phyloP scores from a whole-genome alignment of 2,329 filamentous ascomycete species.

The Botrytis pseudocinerea region DNA sequence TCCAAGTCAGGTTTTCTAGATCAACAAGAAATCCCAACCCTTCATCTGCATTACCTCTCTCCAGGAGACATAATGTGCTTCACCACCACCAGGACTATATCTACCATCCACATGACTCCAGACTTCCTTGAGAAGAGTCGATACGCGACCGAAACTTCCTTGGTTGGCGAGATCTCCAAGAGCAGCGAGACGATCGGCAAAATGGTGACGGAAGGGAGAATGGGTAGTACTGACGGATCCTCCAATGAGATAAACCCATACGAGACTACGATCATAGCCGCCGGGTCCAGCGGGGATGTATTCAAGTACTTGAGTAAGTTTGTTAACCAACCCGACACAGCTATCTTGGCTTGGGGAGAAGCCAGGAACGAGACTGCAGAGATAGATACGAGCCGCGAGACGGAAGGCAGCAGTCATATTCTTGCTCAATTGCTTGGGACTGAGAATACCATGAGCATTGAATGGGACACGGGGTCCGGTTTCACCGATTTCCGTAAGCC shows the following conservation, averaged over 20 bases:
- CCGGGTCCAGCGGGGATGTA: slow-evolving; percentile 78
- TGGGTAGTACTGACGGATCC: slow-evolving; percentile 73
- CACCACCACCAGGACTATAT: slow-evolving; percentile 42
- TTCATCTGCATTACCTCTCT: slow-evolving; percentile 89
- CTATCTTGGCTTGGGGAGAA: slow-evolving; percentile 74
- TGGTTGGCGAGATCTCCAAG: slow-evolving; percentile 76
- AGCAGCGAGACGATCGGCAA: slow-evolving; percentile 70
- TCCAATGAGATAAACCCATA: slow-evolving; percentile 90
- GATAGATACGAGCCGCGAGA: slow-evolving; percentile 88
- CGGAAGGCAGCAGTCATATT: slow-evolving; percentile 93
- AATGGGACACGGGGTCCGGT: slow-evolving; percentile 58
- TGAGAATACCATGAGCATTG: slow-evolving; percentile 71
- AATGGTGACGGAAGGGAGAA: slow-evolving; percentile 75
- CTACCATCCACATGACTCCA: slow-evolving; percentile 72
- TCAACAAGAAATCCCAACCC: slow-evolving; percentile 89
- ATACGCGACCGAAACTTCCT: slow-evolving; percentile 84
- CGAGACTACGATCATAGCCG: slow-evolving; percentile 86
- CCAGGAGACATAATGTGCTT: slow-evolving; percentile 80
- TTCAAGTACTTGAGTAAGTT: slow-evolving; percentile 73
- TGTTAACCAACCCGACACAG: slow-evolving; percentile 74
- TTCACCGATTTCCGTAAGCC: slow-evolving; percentile 70
- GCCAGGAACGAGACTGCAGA: slow-evolving; percentile 92
- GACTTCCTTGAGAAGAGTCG: slow-evolving; percentile 74
- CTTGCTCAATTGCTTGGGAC: slow-evolving; percentile 77
- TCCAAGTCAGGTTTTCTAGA: slow-evolving; percentile 52